Conservation (phyloP, 257 asterid genomes). For the Plantago major region DNA sequence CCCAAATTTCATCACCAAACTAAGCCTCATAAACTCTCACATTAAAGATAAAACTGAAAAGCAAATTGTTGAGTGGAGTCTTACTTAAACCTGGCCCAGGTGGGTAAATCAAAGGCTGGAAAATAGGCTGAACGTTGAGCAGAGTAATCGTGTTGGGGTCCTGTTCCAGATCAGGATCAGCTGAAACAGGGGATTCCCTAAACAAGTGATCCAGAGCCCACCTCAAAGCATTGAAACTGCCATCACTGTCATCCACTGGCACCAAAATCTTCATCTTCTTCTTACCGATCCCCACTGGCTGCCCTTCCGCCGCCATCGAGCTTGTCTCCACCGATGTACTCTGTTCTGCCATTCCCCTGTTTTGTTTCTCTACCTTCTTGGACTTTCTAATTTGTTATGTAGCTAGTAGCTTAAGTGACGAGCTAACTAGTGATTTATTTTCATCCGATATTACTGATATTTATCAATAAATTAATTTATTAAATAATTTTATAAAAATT, state of each 20-base stretch:
- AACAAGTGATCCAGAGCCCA: slow-evolving; percentile 54
- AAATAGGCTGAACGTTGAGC: slow-evolving; percentile 45
- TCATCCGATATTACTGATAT: too few relatives aligned
- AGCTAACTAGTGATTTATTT: too few relatives aligned
- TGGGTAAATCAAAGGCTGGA: slow-evolving; percentile 52
- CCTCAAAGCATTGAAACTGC: slow-evolving; percentile 53
- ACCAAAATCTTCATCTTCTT: slow-evolving; percentile 51
- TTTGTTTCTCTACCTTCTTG: not conserved
- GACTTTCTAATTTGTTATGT: not conserved
- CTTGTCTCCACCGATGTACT: slow-evolving; percentile 12
- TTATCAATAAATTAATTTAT: too few relatives aligned
- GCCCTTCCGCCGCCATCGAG: slow-evolving; percentile 14
- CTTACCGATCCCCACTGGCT: slow-evolving; percentile 7
- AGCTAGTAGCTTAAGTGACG: too few relatives aligned
- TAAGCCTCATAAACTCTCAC: not conserved
- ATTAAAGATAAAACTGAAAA: too few relatives aligned
- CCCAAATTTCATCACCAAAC: not conserved
- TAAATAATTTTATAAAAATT: too few relatives aligned
- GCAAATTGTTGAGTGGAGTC: too few relatives aligned
- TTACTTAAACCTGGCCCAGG: slow-evolving; percentile 48
- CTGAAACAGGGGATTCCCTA: not conserved
- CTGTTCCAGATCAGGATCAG: slow-evolving; percentile 12
- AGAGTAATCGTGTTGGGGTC: slow-evolving; percentile 27
- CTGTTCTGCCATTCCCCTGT: not conserved
- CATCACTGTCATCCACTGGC: slow-evolving; percentile 56